Evolutionary conservation across 176 grass and related monocot genomes (phyloP), one percentile per base, ranked within the genome.

Genomic region (Eleusine indica): DNA sequence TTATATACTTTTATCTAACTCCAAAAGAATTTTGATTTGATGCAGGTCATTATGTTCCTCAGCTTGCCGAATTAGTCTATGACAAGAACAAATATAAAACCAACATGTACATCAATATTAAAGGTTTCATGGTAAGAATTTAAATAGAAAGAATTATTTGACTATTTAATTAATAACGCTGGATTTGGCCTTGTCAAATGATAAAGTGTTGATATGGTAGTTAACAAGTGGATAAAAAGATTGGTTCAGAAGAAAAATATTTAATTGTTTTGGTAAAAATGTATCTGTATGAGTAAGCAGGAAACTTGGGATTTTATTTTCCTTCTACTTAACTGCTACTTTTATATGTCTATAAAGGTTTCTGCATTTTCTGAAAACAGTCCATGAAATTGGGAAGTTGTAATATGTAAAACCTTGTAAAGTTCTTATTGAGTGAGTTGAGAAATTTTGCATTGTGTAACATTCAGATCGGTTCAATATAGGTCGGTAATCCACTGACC

Each of bases 11-110:
- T 75, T 80, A 21, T 84, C n/a, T 53, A 17, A 80, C 41, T 82
- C 30, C 16, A 17, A 1, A 63, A 65, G 13, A 81, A 76, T 44
- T 76, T 71, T 65, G 57, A 81, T 76, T 65, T 29, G 29, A 82
- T 89, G 83, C 82, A 97, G 90, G 95, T 73, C 92, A 97, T 58
- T 94, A 97, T 82, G 90, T 94, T 17, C 95, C 90, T 56, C 95
- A 94, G 83, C 88, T 97, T 78, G 95, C 88, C 38, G 92, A 94
- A 66, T 87, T 97, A 66, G 87, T 94, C 70, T 84, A 91, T 80
- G 92, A 94, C 39, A 88, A 72, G 64, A 94, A 93, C 86, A 91
- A 70, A 75, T 41, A 89, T 40, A 88, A 88, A 22, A 82, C 66
- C 70, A 84, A 80, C 40, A 56, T 68, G 35, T 83, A 87, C 53